Evolutionary conservation across 192 early-diverging fungal species (phyloP), one percentile per base, ranked within the genome.

Genomic region (Gaertneriomyces sp.): DNA sequence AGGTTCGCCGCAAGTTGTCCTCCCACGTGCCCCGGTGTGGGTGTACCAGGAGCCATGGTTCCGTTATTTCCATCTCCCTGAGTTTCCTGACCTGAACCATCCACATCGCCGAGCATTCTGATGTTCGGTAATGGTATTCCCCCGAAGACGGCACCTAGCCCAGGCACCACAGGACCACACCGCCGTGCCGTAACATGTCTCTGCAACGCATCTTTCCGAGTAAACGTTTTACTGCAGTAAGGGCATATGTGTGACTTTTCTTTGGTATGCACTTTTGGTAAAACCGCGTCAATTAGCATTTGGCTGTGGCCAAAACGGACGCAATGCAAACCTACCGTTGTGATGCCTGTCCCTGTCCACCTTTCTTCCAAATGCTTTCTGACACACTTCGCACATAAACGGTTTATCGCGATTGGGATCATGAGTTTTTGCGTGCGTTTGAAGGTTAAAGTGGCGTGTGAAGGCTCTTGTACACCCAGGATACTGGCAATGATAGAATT

Each of bases 361-460:
- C 25, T 85, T 89, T 43, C 88, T 68, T 14, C 81, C 78, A 63
- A 90, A 90, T 16, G 73, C 66, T 45, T 84, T 85, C 12, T 63
- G 58, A 56, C 88, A 90, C 12, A 64, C 58, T 2, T 67, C 58
- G 64, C 88, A 90, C 42, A 62, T 64, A 72, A 79, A 87, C 33
- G 76, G 76, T 43, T 81, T 83, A 38, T 82, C 76, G 39, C 89
- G 81, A 53, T 82, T 76, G 10, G 86, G 86, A 69, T 90, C 78
- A 57, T 90, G 88, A 1, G 85, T 90, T 61, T 67, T 68, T 42
- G 81, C 67, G 58, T 90, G 88, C 9, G 82, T 79, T 54, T 87
- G 75, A 64, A 90, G 75, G 63, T 90, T 90, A 64, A 84, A 88
- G 52, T 81, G 79, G 47, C 88, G 76, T 25, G 82, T 80, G 47